Percentiles rank a stretch among this genome's conserved stretches.
Conservation (phyloP, 257 asterid species). For the Solanum virginianum region DNA sequence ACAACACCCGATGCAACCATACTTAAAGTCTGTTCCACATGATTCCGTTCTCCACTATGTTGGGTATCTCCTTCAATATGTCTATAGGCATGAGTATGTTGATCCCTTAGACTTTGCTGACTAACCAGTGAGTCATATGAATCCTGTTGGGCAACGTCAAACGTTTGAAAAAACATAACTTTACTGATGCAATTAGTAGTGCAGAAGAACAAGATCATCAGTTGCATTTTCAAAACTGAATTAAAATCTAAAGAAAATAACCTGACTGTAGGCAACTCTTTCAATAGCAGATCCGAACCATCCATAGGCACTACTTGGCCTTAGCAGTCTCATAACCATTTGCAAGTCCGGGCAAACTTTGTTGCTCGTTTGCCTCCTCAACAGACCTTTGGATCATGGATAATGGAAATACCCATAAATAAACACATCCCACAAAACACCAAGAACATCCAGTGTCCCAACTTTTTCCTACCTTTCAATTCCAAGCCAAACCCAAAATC, state of each 20-base stretch:
- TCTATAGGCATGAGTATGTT: slow-evolving; percentile 25
- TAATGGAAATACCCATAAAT: slow-evolving; percentile 53
- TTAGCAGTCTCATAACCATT: too few species aligned
- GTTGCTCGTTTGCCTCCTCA: too few species aligned
- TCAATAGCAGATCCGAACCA: slow-evolving; percentile 97
- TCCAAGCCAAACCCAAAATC: slow-evolving; percentile 74
- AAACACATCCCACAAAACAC: slow-evolving; percentile 72
- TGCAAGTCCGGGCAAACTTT: too few species aligned
- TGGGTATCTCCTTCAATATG: slow-evolving; percentile 23
- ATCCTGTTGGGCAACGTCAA: slow-evolving; percentile 27
- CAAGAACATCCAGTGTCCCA: slow-evolving; percentile 79
- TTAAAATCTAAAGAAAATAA: slow-evolving; percentile 1
- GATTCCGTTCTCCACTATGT: slow-evolving; percentile 23
- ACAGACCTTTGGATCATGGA: too few species aligned
- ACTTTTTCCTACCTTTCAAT: slow-evolving; percentile 51
- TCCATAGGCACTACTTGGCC: slow-evolving; percentile 76
- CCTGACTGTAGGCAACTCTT: slow-evolving; percentile 54
- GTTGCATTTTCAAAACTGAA: neutral
- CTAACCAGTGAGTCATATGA: slow-evolving; percentile 23
- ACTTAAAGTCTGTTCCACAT: slow-evolving; percentile 38
- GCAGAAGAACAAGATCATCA: neutral
- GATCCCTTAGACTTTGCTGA: slow-evolving; percentile 33
- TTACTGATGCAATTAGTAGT: neutral
- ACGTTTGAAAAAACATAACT: neutral
- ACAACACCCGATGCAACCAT: slow-evolving; percentile 44